Evolutionary conservation across 768 basidiomycete species (phyloP).

Genomic region (Holtermanniella nyarrowii): DNA sequence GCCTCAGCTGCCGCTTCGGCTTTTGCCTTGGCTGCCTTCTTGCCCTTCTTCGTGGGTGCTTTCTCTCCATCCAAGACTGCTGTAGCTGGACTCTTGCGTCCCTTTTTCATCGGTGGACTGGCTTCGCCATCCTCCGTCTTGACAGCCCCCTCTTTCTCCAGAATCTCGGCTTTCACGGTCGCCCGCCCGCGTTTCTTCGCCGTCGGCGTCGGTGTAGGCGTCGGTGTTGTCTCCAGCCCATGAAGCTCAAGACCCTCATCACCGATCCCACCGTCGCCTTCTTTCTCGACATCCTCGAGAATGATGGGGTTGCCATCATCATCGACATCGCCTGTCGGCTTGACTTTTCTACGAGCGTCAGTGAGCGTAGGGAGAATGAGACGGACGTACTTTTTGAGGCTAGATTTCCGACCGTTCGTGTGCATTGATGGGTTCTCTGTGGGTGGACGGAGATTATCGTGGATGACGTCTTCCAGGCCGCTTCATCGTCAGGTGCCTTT

Average conservation of each 20-base stretch:
- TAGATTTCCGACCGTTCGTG: conserved; percentile 46
- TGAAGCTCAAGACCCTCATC: conserved; percentile 15
- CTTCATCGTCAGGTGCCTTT: conserved; percentile 5
- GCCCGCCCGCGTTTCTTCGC: too few species aligned
- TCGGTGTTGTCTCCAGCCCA: neutral
- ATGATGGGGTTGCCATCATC: conserved; percentile 27
- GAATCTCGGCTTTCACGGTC: too few species aligned
- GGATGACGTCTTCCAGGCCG: conserved; percentile 53
- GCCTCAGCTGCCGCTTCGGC: too few species aligned
- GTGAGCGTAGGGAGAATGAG: neutral
- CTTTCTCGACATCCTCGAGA: conserved; percentile 29
- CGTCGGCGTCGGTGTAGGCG: neutral
- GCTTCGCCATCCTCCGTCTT: too few species aligned
- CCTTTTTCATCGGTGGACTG: too few species aligned
- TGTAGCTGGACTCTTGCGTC: too few species aligned
- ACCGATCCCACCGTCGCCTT: conserved; percentile 31
- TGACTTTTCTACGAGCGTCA: conserved; percentile 16
- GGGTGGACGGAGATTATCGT: conserved; percentile 47
- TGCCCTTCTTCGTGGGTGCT: too few species aligned
- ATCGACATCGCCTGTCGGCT: conserved; percentile 30
- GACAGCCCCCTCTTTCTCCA: neutral
- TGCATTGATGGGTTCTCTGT: conserved; percentile 43
- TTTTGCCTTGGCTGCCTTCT: too few species aligned
- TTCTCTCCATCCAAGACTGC: too few species aligned
- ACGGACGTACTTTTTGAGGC: conserved; percentile 32